Evolutionary conservation across 352 stramenopile genomes (phyloP), one percentile per base, ranked within the genome.

Genomic region (Peronospora destructor): DNA sequence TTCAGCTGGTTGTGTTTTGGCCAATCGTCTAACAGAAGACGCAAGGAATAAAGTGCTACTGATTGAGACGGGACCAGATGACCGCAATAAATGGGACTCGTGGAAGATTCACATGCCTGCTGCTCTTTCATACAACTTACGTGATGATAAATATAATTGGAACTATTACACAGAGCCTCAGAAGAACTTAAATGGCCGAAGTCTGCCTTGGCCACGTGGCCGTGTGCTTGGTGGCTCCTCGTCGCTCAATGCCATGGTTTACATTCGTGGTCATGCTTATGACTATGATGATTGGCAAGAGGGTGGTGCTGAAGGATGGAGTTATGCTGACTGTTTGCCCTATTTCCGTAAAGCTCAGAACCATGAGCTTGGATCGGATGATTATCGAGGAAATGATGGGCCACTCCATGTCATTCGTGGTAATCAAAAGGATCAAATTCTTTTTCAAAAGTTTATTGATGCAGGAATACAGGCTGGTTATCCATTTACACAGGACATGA

Each of bases 21-120:
- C 91, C 35, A 95, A 91, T 59, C 74, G 82, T 16, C 66, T 97
- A 30, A 94, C 64, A 12, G 85, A 88, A 14, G 70, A 96, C 49
- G 63, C 76, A 12, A 66, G 36, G 54, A 91, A 93, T 57, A 76
- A 72, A 23, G 91, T 97, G 59, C 63, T 96, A 14, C 68, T 97
- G 43, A 67, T 97, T 16, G 91, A 97, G 61, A 84, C 91, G 10
- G 91, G 91, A 6, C 78, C 79, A 8, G 84, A 73, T 56, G 81
- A 95, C 59, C 53, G 66, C 40, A 73, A 66, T 43, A 81, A 90
- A 56, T 91, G 83, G 80, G 83, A 95, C 71, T 94, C 82, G 43
- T 94, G 82, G 84, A 92, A 88, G 68, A 94, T 95, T 56, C 71
- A 94, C 61, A 94, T 94, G 82, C 85, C 85, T 0, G 85, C 84